Percentiles rank a stretch among this genome's conserved stretches.
phyloP scores from a whole-genome alignment of 306 rosid genomes.

The Rosa multiflora region DNA sequence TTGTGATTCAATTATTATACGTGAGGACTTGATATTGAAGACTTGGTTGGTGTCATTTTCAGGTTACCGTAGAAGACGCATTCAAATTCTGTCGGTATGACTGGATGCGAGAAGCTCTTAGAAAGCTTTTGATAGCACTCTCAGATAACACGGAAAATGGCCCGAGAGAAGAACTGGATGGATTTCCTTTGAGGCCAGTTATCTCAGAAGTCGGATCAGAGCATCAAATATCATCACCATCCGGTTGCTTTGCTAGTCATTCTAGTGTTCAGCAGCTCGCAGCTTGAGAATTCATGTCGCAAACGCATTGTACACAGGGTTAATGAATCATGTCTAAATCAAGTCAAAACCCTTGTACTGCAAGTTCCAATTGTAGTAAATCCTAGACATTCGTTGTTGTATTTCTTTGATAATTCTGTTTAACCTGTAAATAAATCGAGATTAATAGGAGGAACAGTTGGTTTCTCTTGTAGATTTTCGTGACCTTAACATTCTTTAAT shows the following conservation, averaged over 20 bases:
- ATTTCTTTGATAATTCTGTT: conserved; percentile 3
- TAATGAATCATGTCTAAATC: conserved; percentile 2
- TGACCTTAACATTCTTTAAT: neutral
- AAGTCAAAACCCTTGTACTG: neutral
- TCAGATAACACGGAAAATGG: conserved; percentile 7
- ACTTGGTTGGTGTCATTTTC: conserved; percentile 10
- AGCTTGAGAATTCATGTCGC: conserved; percentile 10
- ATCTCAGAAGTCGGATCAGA: conserved; percentile 21
- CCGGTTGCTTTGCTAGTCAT: conserved; percentile 15
- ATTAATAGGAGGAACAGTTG: neutral
- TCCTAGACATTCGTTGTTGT: neutral
- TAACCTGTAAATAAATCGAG: conserved; percentile 15
- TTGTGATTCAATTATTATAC: neutral
- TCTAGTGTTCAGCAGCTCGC: conserved; percentile 19
- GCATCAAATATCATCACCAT: conserved; percentile 22
- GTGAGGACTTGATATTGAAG: neutral
- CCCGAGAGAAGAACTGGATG: conserved; percentile 11
- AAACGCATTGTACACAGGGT: conserved; percentile 16
- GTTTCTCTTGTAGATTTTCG: neutral
- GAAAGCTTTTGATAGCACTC: conserved; percentile 11
- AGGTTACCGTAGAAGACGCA: conserved; percentile 35
- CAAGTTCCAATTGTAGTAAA: neutral
- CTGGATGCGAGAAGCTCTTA: conserved; percentile 42
- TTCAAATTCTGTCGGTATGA: conserved; percentile 35
- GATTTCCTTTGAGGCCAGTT: conserved; percentile 13